Percentiles rank a stretch among this genome's conserved stretches.
Conservation (phyloP, 176 grass and related monocot genomes). For the Carex littledalei region DNA sequence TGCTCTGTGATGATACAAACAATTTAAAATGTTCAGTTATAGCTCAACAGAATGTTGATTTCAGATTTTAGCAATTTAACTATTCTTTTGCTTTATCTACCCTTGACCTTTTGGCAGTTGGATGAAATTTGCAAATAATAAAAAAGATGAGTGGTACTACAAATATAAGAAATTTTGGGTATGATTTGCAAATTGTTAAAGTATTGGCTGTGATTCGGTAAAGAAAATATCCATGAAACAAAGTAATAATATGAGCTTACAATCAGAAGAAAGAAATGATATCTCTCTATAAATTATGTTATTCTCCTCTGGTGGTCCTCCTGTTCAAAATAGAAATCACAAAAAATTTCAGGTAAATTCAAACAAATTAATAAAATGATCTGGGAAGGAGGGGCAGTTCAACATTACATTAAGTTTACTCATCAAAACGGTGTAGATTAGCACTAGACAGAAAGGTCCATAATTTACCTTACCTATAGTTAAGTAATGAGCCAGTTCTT, state of each 20-base stretch:
- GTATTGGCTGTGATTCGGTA: background rate
- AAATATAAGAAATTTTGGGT: background rate
- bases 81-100: background rate
- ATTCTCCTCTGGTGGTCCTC: slow-evolving; percentile 32
- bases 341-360: background rate
- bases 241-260: slow-evolving; percentile 38
- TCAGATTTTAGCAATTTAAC: background rate
- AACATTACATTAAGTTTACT: background rate
- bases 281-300: slow-evolving; percentile 60
- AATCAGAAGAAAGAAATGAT: slow-evolving; percentile 60
- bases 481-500: slow-evolving; percentile 59
- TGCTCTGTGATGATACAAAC: background rate
- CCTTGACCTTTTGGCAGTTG: background rate
- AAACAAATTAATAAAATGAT: background rate
- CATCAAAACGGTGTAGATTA: background rate
- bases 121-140: background rate
- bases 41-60: background rate
- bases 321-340: slow-evolving; percentile 21
- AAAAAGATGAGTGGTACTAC: background rate
- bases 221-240: slow-evolving; percentile 1
- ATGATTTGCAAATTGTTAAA: background rate
- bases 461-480: slow-evolving; percentile 41
- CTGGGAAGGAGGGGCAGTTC: background rate
- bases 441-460: background rate
- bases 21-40: background rate